Conservation (phyloP, 306 rosid species). For the Castanea mollissima region DNA sequence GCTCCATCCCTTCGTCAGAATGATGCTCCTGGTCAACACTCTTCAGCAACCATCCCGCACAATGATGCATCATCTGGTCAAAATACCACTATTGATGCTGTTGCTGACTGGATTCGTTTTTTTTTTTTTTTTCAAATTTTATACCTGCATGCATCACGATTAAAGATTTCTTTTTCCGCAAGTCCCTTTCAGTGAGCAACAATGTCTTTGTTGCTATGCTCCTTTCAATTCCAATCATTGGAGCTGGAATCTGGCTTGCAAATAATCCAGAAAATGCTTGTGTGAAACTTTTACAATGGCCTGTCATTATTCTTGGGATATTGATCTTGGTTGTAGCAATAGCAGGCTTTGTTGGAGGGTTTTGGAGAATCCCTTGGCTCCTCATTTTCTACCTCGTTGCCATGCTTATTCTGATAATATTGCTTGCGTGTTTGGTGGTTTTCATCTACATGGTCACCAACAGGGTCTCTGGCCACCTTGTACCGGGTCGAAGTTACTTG, state of each 20-base stretch:
- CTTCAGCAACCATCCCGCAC: too few relatives aligned
- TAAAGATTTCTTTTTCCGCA: too few relatives aligned
- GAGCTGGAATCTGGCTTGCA: conserved; percentile 83
- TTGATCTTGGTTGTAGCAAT: conserved; percentile 56
- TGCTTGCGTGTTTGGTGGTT: conserved; percentile 55
- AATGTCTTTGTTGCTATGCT: conserved; percentile 59
- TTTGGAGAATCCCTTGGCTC: conserved; percentile 71
- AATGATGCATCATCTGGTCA: conserved; percentile 35
- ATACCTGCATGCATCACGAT: too few relatives aligned
- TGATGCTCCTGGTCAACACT: too few relatives aligned
- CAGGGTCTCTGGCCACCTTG: conserved; percentile 65
- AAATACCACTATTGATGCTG: too few relatives aligned
- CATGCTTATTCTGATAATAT: conserved; percentile 57
- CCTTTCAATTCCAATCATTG: conserved; percentile 83
- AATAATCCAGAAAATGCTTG: conserved; percentile 68
- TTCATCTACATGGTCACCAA: conserved; percentile 78
- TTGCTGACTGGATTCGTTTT: too few relatives aligned
- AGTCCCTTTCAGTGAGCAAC: conserved; percentile 46
- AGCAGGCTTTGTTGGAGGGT: conserved; percentile 72
- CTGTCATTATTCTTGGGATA: conserved; percentile 64
- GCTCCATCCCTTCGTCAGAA: too few relatives aligned
- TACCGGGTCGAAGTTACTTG: conserved; percentile 67
- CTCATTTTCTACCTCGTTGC: conserved; percentile 65
- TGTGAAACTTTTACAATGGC: conserved; percentile 81
- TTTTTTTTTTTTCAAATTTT: too few relatives aligned